These are phyloP conservation scores for Colletotrichum sp. DNA, from an alignment of 2,329 filamentous ascomycete species.

Conservation along the genomic window DNA sequence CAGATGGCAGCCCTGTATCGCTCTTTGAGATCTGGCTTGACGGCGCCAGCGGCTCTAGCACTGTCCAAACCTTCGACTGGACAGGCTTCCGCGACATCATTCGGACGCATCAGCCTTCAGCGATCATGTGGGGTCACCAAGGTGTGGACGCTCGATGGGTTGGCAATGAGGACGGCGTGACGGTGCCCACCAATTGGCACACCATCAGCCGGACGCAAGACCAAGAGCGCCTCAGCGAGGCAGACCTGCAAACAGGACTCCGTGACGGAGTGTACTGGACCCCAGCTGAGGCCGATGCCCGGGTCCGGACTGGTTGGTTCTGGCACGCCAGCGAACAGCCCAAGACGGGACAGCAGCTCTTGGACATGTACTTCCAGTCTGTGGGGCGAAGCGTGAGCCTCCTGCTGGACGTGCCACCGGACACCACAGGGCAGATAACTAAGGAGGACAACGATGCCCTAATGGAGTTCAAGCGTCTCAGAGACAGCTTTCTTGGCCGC, in stretches of 20 bases:
- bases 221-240: conserved; percentile 26
- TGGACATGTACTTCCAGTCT: background rate
- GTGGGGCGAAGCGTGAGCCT: background rate
- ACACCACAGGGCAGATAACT: background rate
- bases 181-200: conserved; percentile 32
- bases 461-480: background rate
- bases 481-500: background rate
- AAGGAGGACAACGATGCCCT: background rate
- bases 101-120: background rate
- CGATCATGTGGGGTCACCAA: conserved; percentile 23
- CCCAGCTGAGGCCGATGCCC: background rate
- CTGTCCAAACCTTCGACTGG: conserved; percentile 35
- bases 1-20: conserved; percentile 15
- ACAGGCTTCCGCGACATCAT: conserved; percentile 33
- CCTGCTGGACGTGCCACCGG: background rate
- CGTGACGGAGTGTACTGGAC: background rate
- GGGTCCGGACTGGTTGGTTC: background rate
- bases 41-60: conserved; percentile 33
- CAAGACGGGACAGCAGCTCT: background rate
- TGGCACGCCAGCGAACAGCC: background rate
- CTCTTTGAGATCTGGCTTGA: conserved; percentile 37
- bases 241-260: background rate
- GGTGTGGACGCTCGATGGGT: conserved; percentile 35
- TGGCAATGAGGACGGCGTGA: conserved; percentile 33
- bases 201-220: conserved; percentile 33